Evolutionary conservation across 2,329 filamentous ascomycete genomes (phyloP).

Genomic region (Diaporthe velutina): DNA sequence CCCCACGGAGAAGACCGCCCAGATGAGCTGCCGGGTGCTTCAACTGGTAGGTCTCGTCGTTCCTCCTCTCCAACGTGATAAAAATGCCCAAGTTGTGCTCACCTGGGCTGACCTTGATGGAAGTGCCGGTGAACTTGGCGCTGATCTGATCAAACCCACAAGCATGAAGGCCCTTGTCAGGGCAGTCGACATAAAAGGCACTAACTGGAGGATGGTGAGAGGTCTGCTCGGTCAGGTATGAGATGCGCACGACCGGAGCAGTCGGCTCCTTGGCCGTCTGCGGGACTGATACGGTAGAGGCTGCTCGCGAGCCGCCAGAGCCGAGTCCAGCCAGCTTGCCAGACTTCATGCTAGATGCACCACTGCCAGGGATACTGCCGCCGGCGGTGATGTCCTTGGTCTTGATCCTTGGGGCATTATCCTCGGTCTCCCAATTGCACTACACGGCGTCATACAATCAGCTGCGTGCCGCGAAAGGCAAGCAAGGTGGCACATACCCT

Average conservation of each 20-base stretch:
- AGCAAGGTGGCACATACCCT: slow-evolving; percentile 69
- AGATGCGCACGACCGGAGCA: slow-evolving; percentile 78
- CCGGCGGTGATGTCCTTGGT: slow-evolving; percentile 58
- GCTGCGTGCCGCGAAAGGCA: slow-evolving; percentile 11
- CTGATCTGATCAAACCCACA: slow-evolving; percentile 95
- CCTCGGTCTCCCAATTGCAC: slow-evolving; percentile 96
- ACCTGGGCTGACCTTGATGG: slow-evolving; percentile 90
- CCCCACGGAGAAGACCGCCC: slow-evolving; percentile 87
- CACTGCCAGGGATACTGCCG: slow-evolving; percentile 52
- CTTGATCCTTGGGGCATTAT: slow-evolving; percentile 77
- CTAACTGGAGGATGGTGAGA: slow-evolving; percentile 98
- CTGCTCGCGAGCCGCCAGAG: slow-evolving; percentile 56
- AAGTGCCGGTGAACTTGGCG: slow-evolving; percentile 97
- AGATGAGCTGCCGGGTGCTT: slow-evolving; percentile 95
- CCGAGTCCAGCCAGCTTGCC: slow-evolving; percentile 48
- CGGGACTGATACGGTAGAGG: slow-evolving; percentile 64
- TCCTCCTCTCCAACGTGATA: slow-evolving; percentile 82
- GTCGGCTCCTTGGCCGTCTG: slow-evolving; percentile 58
- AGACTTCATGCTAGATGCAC: slow-evolving; percentile 63
- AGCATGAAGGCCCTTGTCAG: slow-evolving; percentile 88
- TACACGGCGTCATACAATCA: slow-evolving; percentile 53
- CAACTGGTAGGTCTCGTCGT: slow-evolving; percentile 93
- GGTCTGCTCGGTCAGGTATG: slow-evolving; percentile 97
- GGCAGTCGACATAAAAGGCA: slow-evolving; percentile 93
- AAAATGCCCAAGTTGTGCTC: slow-evolving; percentile 97